Base-by-base conservation (phyloP, 495 filamentous ascomycete species). In the Penicillium simplicissimum region DNA sequence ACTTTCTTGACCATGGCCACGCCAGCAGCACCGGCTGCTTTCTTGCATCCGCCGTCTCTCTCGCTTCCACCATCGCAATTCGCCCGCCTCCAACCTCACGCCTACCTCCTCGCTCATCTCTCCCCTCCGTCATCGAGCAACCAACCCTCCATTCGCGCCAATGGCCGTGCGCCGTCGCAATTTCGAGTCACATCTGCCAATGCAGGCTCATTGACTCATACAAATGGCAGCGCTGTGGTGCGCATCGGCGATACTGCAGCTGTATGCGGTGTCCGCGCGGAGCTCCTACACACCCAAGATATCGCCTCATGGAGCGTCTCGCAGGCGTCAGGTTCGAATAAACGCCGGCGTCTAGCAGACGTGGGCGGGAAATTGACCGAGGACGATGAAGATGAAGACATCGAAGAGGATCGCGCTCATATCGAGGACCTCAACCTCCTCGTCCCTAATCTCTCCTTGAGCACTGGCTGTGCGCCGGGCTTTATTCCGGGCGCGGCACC, bases 361-460 rank as follows among this genome's bases (percentile, higher is more conserved):
- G n/a, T 21, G 2, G 38, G n/a, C 34, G 36, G 40, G 48, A 36
- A 59, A 19, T 52, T 11, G 71, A 54, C 58, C 53, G n/a, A 66
- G 34, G 4, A 25, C 17, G 52, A 53, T 37, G 62, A 58, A 6
- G 37, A 52, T 14, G 48, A 53, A 33, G 47, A 76, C 57, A 68
- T 74, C 25, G 70, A 81, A 31, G 73, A 79, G 19, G 81, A 86
- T 42, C 84, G 87, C 69, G 74, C 74, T 15, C 81, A 85, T 52
- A 76, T 89, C 35, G 74, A 82, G 69, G 77, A 81, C 37, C 69
- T 90, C 65, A 85, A 88, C 58, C 77, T 98, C 34, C 78, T 98
- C 9, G 95, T 98, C 11, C 96, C 95, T 4, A 98, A 98, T 68
- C 80, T 98, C 28, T 95, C 97, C 64, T 76, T 98, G 28, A 80